phyloP scores from a whole-genome alignment of 1,139 yeast genomes.

The Sporopachydermia cereana region DNA sequence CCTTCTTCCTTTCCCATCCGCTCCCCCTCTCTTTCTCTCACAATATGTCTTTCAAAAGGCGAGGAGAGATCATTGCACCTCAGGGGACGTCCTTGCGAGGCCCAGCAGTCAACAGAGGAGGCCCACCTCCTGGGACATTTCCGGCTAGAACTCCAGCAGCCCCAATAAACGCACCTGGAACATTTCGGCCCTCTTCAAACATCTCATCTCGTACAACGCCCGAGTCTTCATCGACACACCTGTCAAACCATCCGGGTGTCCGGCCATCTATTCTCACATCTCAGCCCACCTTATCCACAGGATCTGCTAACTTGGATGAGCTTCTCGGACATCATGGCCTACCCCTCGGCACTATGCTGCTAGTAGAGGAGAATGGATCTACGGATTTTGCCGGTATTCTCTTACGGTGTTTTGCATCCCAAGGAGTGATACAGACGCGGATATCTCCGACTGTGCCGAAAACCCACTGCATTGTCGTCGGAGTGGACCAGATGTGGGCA shows the following conservation, averaged over 20 bases:
- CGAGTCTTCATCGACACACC: constrained; percentile 13
- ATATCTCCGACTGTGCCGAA: constrained; percentile 19
- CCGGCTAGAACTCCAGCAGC: too few species aligned
- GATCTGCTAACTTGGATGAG: constrained; percentile 63
- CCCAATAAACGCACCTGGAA: constrained; percentile 14
- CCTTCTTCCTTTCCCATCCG: too few species aligned
- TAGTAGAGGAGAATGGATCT: constrained; percentile 76
- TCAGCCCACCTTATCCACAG: constrained; percentile 67
- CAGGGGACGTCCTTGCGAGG: constrained; percentile 7
- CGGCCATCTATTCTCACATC: constrained; percentile 72
- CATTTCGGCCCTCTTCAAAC: constrained; percentile 10
- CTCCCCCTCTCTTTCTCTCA: too few species aligned
- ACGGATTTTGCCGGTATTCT: constrained; percentile 82
- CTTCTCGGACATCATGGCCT: constrained; percentile 73
- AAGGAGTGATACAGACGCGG: constrained; percentile 52
- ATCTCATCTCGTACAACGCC: constrained; percentile 9
- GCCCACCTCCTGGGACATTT: constrained; percentile 13
- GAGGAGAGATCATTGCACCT: constrained; percentile 46
- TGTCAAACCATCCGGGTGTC: constrained; percentile 41
- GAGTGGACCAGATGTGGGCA: constrained; percentile 50
- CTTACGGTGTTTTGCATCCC: constrained; percentile 61
- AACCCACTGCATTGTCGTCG: constrained; percentile 60
- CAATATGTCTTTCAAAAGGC: constrained; percentile 59
- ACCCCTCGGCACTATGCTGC: constrained; percentile 61
- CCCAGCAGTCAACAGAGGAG: constrained; percentile 12